These are phyloP conservation scores for Clavariopsis aquatica DNA, from an alignment of 495 filamentous ascomycete genomes.

Conservation along the genomic window DNA sequence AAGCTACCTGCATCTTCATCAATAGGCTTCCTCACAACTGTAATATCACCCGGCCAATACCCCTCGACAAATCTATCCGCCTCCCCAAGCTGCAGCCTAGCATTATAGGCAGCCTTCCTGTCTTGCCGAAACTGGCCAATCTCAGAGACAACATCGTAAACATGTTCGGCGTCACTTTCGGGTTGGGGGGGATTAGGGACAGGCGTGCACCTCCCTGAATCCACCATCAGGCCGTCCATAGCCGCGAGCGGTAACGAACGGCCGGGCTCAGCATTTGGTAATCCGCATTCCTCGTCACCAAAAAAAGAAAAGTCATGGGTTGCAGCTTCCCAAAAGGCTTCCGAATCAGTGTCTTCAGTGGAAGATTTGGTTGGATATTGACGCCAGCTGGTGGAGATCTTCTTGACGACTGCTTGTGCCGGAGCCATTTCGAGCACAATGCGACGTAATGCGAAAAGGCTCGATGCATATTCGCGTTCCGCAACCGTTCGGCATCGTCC, in stretches of 20 bases:
- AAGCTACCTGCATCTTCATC: conserved; percentile 8
- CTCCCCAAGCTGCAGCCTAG: conserved; percentile 6
- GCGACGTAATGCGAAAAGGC: conserved; percentile 57
- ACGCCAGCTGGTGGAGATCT: conserved; percentile 46
- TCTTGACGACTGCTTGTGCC: conserved; percentile 35
- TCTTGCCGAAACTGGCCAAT: conserved; percentile 29
- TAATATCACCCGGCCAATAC: conserved; percentile 36
- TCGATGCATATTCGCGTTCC: conserved; percentile 49
- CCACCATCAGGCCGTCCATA: conserved; percentile 36
- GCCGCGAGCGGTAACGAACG: conserved; percentile 28
- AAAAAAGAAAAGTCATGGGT: conserved; percentile 67
- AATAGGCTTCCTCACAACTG: conserved; percentile 21
- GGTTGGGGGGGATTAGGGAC: conserved; percentile 11
- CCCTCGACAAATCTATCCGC: conserved; percentile 23
- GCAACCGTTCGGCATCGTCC: conserved; percentile 44
- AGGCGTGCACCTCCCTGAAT: conserved; percentile 4
- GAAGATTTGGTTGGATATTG: conserved; percentile 53
- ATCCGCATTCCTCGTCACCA: conserved; percentile 60
- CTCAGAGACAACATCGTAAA: conserved; percentile 33
- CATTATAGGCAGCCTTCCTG: conserved; percentile 29
- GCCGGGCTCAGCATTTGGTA: conserved; percentile 44
- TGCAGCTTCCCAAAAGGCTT: conserved; percentile 62
- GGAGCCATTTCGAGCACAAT: conserved; percentile 61
- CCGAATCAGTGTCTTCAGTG: conserved; percentile 62
- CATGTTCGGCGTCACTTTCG: not conserved